A percentile compares a stretch with the other conserved stretches of the same genome.
These are phyloP conservation scores for Penicillium longicatenatum DNA, from an alignment of 495 filamentous ascomycete species.

Conservation along the genomic window DNA sequence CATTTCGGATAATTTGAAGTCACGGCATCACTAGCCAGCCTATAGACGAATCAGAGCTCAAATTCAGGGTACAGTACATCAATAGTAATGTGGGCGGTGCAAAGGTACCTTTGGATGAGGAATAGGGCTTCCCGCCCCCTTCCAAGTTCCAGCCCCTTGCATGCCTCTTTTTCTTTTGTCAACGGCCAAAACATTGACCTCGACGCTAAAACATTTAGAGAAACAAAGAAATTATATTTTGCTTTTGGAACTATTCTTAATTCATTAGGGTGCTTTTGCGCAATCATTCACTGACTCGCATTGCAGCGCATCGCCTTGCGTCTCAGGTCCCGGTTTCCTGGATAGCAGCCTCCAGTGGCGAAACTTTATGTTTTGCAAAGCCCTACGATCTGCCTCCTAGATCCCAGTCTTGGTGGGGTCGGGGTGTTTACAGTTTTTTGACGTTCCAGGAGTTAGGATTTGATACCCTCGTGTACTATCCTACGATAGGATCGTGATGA, in stretches of 20 bases:
- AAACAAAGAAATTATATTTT: not conserved
- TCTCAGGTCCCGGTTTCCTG: conserved; percentile 22
- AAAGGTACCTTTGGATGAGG: conserved; percentile 8
- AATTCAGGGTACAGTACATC: not conserved
- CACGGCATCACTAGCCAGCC: not conserved
- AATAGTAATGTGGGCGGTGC: conserved; percentile 11
- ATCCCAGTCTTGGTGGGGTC: conserved; percentile 2
- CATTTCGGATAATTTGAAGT: not conserved
- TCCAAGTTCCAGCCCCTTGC: conserved; percentile 26
- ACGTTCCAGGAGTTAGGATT: conserved; percentile 5
- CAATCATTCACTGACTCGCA: conserved; percentile 23
- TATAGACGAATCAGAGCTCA: not conserved
- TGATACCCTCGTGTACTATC: conserved; percentile 15
- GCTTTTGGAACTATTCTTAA: conserved; percentile 3
- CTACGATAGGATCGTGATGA: not conserved
- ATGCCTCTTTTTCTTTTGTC: conserved; percentile 14
- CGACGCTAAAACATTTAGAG: not conserved
- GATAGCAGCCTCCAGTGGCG: conserved; percentile 16
- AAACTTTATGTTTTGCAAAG: conserved; percentile 16
- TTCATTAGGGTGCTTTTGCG: not conserved
- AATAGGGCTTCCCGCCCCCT: conserved; percentile 7
- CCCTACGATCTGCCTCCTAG: conserved; percentile 5
- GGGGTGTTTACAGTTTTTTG: not conserved
- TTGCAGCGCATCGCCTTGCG: conserved; percentile 30
- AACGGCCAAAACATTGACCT: conserved; percentile 9